phyloP scores from a whole-genome alignment of 371 early-diverging fungal genomes.

The Mucor velutinosus region DNA sequence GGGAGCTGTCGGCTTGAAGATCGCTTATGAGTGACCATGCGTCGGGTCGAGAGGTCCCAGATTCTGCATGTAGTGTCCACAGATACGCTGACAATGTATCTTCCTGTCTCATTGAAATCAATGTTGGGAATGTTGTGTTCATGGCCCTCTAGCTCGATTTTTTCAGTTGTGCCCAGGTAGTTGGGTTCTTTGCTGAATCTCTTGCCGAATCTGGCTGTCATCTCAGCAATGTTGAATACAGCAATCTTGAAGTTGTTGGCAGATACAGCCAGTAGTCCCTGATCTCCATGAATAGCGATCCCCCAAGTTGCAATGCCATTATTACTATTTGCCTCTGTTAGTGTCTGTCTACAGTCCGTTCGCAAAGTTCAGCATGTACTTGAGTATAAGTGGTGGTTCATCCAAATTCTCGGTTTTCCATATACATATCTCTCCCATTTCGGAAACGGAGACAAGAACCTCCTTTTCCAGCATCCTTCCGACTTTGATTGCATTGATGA shows the following conservation, averaged over 20 bases:
- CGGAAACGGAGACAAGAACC: slow-evolving; percentile 56
- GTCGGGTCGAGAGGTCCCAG: slow-evolving; percentile 46
- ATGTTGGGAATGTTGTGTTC: slow-evolving; percentile 66
- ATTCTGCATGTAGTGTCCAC: slow-evolving; percentile 55
- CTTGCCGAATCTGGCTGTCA: slow-evolving; percentile 26
- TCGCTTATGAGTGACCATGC: slow-evolving; percentile 23
- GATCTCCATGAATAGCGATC: slow-evolving; percentile 56
- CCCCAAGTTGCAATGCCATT: slow-evolving; percentile 63
- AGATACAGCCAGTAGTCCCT: slow-evolving; percentile 59
- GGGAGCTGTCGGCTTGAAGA: not conserved
- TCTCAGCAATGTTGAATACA: slow-evolving; percentile 49
- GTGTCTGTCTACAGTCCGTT: not conserved
- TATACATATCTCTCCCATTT: slow-evolving; percentile 50
- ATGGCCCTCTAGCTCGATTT: slow-evolving; percentile 51
- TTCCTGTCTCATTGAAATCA: slow-evolving; percentile 57
- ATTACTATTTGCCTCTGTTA: slow-evolving; percentile 5
- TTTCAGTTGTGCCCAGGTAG: slow-evolving; percentile 12
- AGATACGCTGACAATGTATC: slow-evolving; percentile 58
- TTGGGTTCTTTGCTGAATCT: slow-evolving; percentile 5
- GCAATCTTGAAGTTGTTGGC: slow-evolving; percentile 61
- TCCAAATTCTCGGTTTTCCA: slow-evolving; percentile 56
- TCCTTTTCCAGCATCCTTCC: slow-evolving; percentile 49
- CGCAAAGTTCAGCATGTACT: slow-evolving; percentile 11
- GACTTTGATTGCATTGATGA: slow-evolving; percentile 65
- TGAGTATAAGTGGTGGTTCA: slow-evolving; percentile 42